Conservation (phyloP, 495 filamentous ascomycete genomes). For the Xylaria flabelliformis region DNA sequence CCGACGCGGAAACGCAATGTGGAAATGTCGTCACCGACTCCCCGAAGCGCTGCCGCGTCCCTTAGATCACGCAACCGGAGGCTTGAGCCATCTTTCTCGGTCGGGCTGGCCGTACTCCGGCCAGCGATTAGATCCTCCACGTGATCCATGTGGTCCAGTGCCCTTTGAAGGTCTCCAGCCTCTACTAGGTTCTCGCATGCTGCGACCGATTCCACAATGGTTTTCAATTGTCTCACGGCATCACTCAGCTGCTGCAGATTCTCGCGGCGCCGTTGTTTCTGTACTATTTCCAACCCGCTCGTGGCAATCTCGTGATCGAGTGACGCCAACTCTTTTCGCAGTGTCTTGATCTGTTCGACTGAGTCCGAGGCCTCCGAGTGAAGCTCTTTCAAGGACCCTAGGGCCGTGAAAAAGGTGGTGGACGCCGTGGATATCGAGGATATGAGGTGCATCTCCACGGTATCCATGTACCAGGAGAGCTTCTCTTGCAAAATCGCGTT, state of each 20-base stretch:
- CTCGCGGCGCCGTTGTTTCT: slow-evolving; percentile 78
- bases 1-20: slow-evolving; percentile 81
- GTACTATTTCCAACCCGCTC: slow-evolving; percentile 84
- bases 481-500: slow-evolving; percentile 99
- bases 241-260: slow-evolving; percentile 84
- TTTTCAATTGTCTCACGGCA: slow-evolving; percentile 80
- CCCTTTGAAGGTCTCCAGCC: slow-evolving; percentile 76
- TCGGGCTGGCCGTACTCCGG: slow-evolving; percentile 19
- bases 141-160: slow-evolving; percentile 74
- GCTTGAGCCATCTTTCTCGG: slow-evolving; percentile 41
- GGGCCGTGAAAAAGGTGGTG: slow-evolving; percentile 93
- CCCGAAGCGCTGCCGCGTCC: slow-evolving; percentile 77
- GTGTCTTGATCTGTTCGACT: slow-evolving; percentile 79
- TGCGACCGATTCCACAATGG: slow-evolving; percentile 76
- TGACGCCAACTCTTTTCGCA: slow-evolving; percentile 77
- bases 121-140: slow-evolving; percentile 83
- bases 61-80: slow-evolving; percentile 70
- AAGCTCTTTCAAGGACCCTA: slow-evolving; percentile 88
- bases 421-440: slow-evolving; percentile 94
- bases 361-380: slow-evolving; percentile 93
- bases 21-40: slow-evolving; percentile 76
- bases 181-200: slow-evolving; percentile 83
- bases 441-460: slow-evolving; percentile 96
- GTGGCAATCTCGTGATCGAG: slow-evolving; percentile 89
- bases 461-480: slow-evolving; percentile 99